These are phyloP conservation scores for Penicillium sp. DNA, from an alignment of 2,329 filamentous ascomycete species.

Conservation along the genomic window DNA sequence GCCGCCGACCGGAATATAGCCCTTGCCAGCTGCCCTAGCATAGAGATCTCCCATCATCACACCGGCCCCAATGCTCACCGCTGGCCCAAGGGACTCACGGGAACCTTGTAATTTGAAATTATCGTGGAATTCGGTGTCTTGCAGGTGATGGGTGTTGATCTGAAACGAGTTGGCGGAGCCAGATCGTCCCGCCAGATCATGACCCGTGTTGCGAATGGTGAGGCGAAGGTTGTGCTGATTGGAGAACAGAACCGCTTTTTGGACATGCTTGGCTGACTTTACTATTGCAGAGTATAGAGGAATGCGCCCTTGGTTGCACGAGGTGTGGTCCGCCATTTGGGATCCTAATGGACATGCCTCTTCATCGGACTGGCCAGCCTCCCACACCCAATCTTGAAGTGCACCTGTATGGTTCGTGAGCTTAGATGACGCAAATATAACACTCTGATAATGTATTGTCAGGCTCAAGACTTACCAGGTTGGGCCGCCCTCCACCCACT, in stretches of 20 bases:
- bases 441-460: background rate
- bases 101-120: background rate
- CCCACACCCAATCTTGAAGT: background rate
- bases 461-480: background rate
- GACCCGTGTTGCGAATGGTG: constrained; percentile 53
- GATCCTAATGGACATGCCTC: background rate
- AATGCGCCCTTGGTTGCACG: background rate
- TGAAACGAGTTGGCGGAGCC: constrained; percentile 37
- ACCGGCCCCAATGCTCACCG: constrained; percentile 13
- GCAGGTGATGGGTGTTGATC: constrained; percentile 42
- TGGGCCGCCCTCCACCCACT: background rate
- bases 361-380: background rate
- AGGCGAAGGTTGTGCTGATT: constrained; percentile 29
- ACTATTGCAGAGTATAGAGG: background rate
- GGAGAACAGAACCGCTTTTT: constrained; percentile 4
- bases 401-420: background rate
- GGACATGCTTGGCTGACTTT: background rate
- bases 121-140: constrained; percentile 11
- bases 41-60: constrained; percentile 9
- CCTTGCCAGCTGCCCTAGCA: background rate
- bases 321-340: background rate
- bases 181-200: constrained; percentile 44
- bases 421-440: background rate
- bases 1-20: constrained; percentile 8
- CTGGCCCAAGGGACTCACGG: background rate